phyloP scores from a whole-genome alignment of 768 basidiomycete species.

The Suillus variegatus region DNA sequence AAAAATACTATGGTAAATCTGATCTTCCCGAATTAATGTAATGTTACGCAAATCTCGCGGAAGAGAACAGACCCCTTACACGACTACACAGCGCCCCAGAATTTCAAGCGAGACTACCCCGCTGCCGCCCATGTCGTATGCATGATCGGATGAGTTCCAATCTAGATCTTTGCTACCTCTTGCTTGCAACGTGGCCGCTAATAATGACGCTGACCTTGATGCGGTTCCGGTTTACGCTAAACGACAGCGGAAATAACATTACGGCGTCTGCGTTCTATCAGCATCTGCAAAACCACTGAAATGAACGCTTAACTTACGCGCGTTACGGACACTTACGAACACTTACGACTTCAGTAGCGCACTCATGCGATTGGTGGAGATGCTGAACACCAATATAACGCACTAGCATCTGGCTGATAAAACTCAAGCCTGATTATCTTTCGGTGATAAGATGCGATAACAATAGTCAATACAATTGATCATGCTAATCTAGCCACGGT shows the following conservation, averaged over 20 bases:
- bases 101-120: conserved; percentile 50
- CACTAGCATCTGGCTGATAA: no score
- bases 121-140: conserved; percentile 53
- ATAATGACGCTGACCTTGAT: neutral
- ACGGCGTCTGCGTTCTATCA: conserved; percentile 44
- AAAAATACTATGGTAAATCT: conserved; percentile 44
- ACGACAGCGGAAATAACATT: conserved; percentile 55
- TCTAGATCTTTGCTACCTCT: neutral
- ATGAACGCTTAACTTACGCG: no score
- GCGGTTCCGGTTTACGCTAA: conserved; percentile 39
- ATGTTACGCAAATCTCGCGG: neutral
- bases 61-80: conserved; percentile 37
- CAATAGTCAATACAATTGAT: no score
- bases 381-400: no score
- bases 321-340: no score
- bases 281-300: no score
- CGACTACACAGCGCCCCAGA: conserved; percentile 62
- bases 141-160: conserved; percentile 48
- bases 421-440: no score
- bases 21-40: neutral
- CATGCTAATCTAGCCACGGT: no score
- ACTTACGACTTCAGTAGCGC: no score
- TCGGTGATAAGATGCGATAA: no score
- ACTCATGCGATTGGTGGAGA: no score
- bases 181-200: conserved; percentile 6